Conservation (phyloP, 2,329 filamentous ascomycete species). For the Clarireedia homoeocarpa region DNA sequence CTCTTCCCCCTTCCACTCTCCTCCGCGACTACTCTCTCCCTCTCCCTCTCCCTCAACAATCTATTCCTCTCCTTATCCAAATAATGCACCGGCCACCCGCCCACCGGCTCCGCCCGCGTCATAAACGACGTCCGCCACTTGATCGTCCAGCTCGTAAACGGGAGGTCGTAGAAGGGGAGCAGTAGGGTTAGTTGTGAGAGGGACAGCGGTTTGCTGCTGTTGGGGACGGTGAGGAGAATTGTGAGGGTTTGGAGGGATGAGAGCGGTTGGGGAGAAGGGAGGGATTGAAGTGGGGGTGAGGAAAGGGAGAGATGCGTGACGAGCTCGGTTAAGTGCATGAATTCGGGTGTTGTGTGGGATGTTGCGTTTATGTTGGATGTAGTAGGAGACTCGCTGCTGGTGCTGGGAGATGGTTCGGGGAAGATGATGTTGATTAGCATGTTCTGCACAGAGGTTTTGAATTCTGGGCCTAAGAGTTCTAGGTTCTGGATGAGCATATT, state of each 20-base stretch:
- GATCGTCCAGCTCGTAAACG: conserved; percentile 18
- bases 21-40: neutral
- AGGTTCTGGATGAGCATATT: conserved; percentile 11
- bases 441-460: conserved; percentile 8
- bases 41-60: conserved; percentile 3
- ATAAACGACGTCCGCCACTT: conserved; percentile 15
- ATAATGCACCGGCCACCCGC: conserved; percentile 4
- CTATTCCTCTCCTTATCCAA: conserved; percentile 6
- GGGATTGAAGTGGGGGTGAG: neutral
- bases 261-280: neutral
- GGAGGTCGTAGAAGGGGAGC: conserved; percentile 24
- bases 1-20: neutral
- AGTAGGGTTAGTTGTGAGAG: conserved; percentile 15
- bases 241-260: neutral
- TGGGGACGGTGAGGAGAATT: conserved; percentile 1
- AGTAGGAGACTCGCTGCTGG: no score
- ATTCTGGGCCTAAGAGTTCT: conserved; percentile 12
- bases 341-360: no score
- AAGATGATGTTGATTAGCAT: conserved; percentile 17
- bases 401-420: neutral
- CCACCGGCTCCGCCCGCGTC: conserved; percentile 8
- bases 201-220: conserved; percentile 6
- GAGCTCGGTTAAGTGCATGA: no score
- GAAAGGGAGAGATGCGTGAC: no score
- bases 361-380: no score